phyloP scores from a whole-genome alignment of 1,284 basidiomycete genomes.

The Ceratobasidium sp. region DNA sequence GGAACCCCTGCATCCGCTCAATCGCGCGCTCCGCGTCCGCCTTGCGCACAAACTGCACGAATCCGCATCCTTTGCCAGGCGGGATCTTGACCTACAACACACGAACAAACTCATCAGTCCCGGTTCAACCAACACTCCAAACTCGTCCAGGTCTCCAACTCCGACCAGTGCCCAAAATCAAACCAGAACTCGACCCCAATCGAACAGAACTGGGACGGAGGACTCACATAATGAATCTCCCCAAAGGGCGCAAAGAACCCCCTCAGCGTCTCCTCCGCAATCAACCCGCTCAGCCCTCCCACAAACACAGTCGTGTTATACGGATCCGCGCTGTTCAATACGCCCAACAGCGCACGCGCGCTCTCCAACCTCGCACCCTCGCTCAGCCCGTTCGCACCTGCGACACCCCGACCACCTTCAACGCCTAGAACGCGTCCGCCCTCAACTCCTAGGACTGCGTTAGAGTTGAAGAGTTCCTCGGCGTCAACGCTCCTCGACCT shows the following conservation, averaged over 20 bases:
- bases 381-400: constrained; percentile 7
- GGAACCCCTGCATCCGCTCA: constrained; percentile 96
- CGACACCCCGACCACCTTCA: background rate
- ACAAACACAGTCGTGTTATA: constrained; percentile 95
- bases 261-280: constrained; percentile 86
- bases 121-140: too few relatives aligned
- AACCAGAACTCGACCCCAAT: background rate
- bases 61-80: constrained; percentile 93
- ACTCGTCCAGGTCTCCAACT: too few relatives aligned
- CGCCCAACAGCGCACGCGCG: constrained; percentile 80
- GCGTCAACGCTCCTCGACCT: constrained; percentile 35
- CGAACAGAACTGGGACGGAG: constrained; percentile 41
- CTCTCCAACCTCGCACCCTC: constrained; percentile 33
- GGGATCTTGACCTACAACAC: constrained; percentile 86
- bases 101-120: background rate
- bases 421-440: constrained; percentile 13
- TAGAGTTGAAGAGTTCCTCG: constrained; percentile 33
- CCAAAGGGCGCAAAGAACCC: constrained; percentile 91
- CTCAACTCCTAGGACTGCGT: constrained; percentile 21
- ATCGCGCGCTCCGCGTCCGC: constrained; percentile 92
- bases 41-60: constrained; percentile 93
- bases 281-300: constrained; percentile 84
- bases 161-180: background rate
- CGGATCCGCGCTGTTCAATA: constrained; percentile 84
- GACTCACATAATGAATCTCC: constrained; percentile 86